Evolutionary conservation across 306 rosid species (phyloP).

Genomic region (Carpinus viminea): DNA sequence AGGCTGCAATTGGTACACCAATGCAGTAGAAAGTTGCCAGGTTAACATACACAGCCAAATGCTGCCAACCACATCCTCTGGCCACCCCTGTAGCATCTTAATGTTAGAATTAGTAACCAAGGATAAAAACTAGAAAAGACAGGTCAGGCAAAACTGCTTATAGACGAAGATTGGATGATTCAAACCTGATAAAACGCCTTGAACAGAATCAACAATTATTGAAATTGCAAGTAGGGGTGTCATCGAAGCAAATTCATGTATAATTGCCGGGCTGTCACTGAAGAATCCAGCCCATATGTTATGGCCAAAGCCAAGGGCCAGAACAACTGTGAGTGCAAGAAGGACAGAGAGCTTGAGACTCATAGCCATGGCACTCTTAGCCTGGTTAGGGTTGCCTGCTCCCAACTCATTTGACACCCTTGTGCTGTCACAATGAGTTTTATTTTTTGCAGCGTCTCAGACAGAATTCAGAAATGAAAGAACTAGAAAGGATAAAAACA

Average conservation of each 20-base stretch:
- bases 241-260: conserved; percentile 64
- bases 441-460: conserved; percentile 1
- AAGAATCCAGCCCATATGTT: conserved; percentile 60
- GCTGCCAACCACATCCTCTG: conserved; percentile 90
- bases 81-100: conserved; percentile 60
- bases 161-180: background rate
- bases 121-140: conserved; percentile 3
- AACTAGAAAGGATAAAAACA: background rate
- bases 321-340: conserved; percentile 48
- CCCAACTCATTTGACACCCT: conserved; percentile 91
- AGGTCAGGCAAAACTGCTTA: background rate
- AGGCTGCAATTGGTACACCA: conserved; percentile 61
- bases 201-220: conserved; percentile 58
- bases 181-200: conserved; percentile 86
- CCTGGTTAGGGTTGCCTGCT: conserved; percentile 55
- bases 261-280: conserved; percentile 43
- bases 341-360: conserved; percentile 64
- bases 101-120: background rate
- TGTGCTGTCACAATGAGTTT: conserved; percentile 48
- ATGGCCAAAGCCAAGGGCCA: conserved; percentile 58
- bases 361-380: conserved; percentile 75
- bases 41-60: conserved; percentile 61
- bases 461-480: conserved; percentile 2
- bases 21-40: conserved; percentile 62
- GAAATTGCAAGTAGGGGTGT: conserved; percentile 73